Evolutionary conservation across 805 yeast genomes (phyloP).

Genomic region (Yamadazyma endophytica): DNA sequence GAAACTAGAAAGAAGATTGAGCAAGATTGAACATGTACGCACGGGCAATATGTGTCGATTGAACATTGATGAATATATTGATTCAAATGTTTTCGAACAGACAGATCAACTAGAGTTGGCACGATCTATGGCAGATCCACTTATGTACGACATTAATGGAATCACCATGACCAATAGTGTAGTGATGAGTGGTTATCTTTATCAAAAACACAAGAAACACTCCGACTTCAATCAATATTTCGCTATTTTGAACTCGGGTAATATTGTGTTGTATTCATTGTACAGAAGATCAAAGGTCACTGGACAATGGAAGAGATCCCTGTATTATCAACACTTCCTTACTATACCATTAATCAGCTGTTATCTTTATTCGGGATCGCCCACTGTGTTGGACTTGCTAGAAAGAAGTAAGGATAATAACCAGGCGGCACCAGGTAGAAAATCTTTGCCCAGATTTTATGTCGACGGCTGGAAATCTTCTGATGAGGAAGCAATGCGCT

Average conservation of each 20-base stretch:
- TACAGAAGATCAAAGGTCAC: constrained; percentile 45
- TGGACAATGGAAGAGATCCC: constrained; percentile 39
- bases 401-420: constrained; percentile 44
- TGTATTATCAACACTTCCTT: constrained; percentile 48
- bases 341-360: constrained; percentile 64
- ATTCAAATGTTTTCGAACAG: constrained; percentile 47
- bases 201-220: constrained; percentile 66
- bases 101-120: constrained; percentile 47
- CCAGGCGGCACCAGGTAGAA: constrained; percentile 48
- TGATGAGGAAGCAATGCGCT: constrained; percentile 70
- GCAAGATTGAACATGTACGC: constrained; percentile 32
- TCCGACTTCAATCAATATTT: constrained; percentile 57
- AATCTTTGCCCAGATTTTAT: constrained; percentile 66
- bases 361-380: constrained; percentile 70
- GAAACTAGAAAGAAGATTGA: constrained; percentile 38
- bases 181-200: constrained; percentile 62
- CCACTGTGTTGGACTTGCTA: constrained; percentile 55
- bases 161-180: constrained; percentile 58
- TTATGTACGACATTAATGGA: constrained; percentile 51
- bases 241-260: constrained; percentile 69
- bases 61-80: constrained; percentile 52
- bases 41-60: constrained; percentile 43
- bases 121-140: constrained; percentile 48
- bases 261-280: constrained; percentile 52
- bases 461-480: constrained; percentile 80